phyloP scores from a whole-genome alignment of 2,329 filamentous ascomycete genomes.

The Zalaria obscura region DNA sequence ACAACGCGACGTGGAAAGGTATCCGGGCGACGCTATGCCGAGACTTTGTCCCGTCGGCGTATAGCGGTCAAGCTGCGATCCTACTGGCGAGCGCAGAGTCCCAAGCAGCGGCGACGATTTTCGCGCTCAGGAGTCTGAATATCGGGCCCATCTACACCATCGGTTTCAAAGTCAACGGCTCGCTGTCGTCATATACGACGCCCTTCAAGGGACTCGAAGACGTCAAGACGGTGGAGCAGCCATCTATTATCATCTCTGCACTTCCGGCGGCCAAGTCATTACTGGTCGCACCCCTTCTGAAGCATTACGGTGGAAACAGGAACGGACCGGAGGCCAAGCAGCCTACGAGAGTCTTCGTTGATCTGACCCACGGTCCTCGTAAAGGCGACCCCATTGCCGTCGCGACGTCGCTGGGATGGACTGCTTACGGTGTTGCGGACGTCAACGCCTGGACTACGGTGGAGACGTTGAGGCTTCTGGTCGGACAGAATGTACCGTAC shows the following conservation, averaged over 20 bases:
- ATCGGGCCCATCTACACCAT: constrained; percentile 74
- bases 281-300: constrained; percentile 62
- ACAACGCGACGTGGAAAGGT: constrained; percentile 76
- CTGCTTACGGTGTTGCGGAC: constrained; percentile 64
- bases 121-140: constrained; percentile 60
- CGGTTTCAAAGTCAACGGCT: constrained; percentile 50
- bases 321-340: constrained; percentile 15
- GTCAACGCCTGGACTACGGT: constrained; percentile 75
- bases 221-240: constrained; percentile 64
- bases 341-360: constrained; percentile 58
- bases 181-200: constrained; percentile 51
- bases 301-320: constrained; percentile 46
- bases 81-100: constrained; percentile 59
- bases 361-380: constrained; percentile 55
- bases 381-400: constrained; percentile 56
- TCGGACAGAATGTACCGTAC: constrained; percentile 77
- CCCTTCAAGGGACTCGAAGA: constrained; percentile 59
- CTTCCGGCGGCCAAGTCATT: constrained; percentile 65
- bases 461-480: constrained; percentile 61
- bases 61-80: constrained; percentile 60
- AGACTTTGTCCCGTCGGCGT: constrained; percentile 72
- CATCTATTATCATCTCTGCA: constrained; percentile 71
- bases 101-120: constrained; percentile 66
- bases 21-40: constrained; percentile 69
- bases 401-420: constrained; percentile 63